A percentile compares a stretch with the other conserved stretches of the same genome.
Conservation (phyloP, 2,329 filamentous ascomycete genomes). For the Incumbomyces delicatus region DNA sequence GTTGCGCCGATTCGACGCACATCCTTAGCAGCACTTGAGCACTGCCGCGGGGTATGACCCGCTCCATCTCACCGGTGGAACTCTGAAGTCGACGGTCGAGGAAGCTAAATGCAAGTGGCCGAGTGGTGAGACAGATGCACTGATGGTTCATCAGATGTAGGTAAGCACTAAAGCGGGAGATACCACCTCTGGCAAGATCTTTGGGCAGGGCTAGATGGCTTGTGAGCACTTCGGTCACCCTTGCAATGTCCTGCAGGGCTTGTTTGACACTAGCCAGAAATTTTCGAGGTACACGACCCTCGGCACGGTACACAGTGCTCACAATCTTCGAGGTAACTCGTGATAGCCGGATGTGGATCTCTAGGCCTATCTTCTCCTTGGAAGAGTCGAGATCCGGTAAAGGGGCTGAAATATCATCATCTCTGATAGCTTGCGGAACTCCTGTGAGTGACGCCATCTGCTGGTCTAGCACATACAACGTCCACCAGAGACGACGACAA, state of each 20-base stretch:
- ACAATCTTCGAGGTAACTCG: constrained; percentile 35
- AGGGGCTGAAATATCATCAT: constrained; percentile 41
- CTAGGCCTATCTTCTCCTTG: constrained; percentile 32
- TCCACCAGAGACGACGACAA: constrained; percentile 46
- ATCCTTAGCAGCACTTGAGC: constrained; percentile 32
- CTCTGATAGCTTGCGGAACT: constrained; percentile 39
- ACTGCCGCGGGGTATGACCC: constrained; percentile 24
- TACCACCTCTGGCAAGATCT: not conserved
- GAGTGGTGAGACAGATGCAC: constrained; percentile 33
- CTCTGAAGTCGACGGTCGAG: constrained; percentile 12
- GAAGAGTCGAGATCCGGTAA: constrained; percentile 33
- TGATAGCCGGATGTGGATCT: constrained; percentile 39
- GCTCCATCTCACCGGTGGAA: constrained; percentile 27
- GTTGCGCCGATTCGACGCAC: constrained; percentile 35
- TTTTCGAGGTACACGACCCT: constrained; percentile 1
- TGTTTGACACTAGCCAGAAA: constrained; percentile 20
- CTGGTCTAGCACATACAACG: constrained; percentile 43
- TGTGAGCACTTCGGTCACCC: no score
- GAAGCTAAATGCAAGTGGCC: constrained; percentile 36
- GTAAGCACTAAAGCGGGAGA: no score
- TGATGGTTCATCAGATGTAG: constrained; percentile 10
- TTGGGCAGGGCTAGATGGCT: constrained; percentile 24
- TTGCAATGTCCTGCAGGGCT: no score
- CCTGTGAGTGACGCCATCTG: constrained; percentile 48
- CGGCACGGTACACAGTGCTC: not conserved